Evolutionary conservation across 805 yeast species (phyloP), one percentile per base, ranked within the genome.

Genomic region (Candida maris): DNA sequence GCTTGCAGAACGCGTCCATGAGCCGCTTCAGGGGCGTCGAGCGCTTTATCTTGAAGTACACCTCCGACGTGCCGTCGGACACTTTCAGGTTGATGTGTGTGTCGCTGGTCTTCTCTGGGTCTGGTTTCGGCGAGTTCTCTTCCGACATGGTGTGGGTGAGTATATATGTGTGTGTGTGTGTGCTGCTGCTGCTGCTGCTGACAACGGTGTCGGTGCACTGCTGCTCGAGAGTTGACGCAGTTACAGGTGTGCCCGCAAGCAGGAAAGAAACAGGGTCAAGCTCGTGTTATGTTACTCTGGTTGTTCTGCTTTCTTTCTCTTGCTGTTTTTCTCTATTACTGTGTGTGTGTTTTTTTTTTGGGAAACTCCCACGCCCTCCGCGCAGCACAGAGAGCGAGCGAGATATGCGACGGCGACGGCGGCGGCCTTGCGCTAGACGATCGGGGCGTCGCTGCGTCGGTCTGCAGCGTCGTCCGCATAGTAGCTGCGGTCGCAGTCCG

Each of bases 1-100:
- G 85, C 67, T 89, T 89, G 62, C 97, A 94, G 62, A 91, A 93
- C 9, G 97, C 96, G 56, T 91, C 97, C 88, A 93, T 91, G 54
- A 93, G 79, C 67, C 96, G 85, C 63, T 78, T 85, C 71, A 93
- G 75, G 32, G 91, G 95, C 4, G 98, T 93, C 27, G 89, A 73
- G 65, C 85, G 77, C 69, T 89, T 88, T 64, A 93, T 91, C 64
- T 91, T 89, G 80, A 93, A 93, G 63, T 84, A 88, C 45, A 93
- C 89, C 62, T 93, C 99, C 15, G 95, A 83, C 36, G 82, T 73
- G 32, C 95, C 95, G 62, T 93, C 98, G 23, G 95, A 81, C 32
- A 93, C 98, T 64, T 87, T 88, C 65, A 93, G 69, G 70, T 86
- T 88, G 64, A 93, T 84, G 66, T 88, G 97, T 6, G 57, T 51